Percentiles rank a stretch among this genome's conserved stretches.
Conservation (phyloP, 140 eudicot species). For the Bidens hawaiensis region DNA sequence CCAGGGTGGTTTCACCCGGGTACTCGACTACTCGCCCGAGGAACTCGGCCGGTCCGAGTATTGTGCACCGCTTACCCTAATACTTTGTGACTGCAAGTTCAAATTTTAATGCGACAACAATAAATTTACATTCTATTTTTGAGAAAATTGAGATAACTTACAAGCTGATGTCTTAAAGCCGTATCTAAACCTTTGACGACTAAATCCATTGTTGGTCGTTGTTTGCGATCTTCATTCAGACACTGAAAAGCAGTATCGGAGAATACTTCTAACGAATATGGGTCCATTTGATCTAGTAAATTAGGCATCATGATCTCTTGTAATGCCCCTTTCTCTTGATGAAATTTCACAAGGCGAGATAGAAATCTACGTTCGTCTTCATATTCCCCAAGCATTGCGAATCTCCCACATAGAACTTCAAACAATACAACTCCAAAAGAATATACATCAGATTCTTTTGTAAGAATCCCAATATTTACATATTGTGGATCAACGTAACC, state of each 20-base stretch:
- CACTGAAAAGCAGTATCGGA: conserved; percentile 4
- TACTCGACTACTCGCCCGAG: too few relatives aligned
- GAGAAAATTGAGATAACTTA: neutral
- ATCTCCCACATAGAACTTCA: conserved; percentile 10
- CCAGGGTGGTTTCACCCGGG: too few relatives aligned
- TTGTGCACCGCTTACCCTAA: too few relatives aligned
- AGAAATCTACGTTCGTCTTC: conserved; percentile 7
- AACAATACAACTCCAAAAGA: neutral
- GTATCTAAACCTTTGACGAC: neutral
- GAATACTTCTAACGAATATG: neutral
- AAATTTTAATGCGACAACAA: too few relatives aligned
- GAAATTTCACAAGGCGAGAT: neutral
- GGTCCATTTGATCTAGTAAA: neutral
- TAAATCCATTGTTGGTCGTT: conserved; percentile 2
- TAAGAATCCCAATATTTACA: neutral
- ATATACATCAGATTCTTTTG: neutral
- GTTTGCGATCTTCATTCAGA: neutral
- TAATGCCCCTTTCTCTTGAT: neutral
- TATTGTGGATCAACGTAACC: neutral
- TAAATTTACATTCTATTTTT: too few relatives aligned
- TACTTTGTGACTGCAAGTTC: too few relatives aligned
- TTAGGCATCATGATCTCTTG: neutral
- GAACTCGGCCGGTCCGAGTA: too few relatives aligned
- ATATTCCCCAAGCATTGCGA: neutral
- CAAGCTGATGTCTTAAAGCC: conserved; percentile 10